These are phyloP conservation scores for Sporothrix mexicana DNA, from an alignment of 2,329 filamentous ascomycete genomes.

Conservation along the genomic window DNA sequence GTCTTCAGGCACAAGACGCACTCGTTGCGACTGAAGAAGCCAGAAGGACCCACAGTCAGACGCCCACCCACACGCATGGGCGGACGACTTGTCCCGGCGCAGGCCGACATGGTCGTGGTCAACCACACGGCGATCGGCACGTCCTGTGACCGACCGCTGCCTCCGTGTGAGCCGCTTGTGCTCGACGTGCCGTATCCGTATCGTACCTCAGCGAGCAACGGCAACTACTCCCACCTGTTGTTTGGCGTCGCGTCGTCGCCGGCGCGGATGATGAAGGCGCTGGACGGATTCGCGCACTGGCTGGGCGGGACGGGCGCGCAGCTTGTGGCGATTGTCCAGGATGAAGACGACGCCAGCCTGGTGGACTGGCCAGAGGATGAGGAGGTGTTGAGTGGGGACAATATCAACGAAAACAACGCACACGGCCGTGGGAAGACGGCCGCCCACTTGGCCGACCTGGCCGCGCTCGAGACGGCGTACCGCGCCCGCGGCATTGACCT, in stretches of 20 bases:
- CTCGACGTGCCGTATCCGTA: constrained; percentile 55
- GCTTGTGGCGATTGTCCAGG: constrained; percentile 59
- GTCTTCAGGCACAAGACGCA: background rate
- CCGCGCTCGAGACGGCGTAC: constrained; percentile 45
- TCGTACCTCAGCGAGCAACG: constrained; percentile 42
- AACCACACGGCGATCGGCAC: constrained; percentile 6
- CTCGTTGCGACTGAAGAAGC: background rate
- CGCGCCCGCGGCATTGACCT: constrained; percentile 42
- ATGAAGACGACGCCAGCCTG: constrained; percentile 42
- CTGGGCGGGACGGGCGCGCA: constrained; percentile 56
- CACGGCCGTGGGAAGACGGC: background rate
- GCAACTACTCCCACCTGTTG: constrained; percentile 56
- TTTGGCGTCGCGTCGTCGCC: constrained; percentile 64
- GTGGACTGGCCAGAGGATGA: background rate
- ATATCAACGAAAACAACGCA: background rate
- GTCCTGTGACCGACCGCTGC: background rate
- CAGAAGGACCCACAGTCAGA: background rate
- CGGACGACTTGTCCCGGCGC: background rate
- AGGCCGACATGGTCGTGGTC: background rate
- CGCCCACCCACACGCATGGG: background rate
- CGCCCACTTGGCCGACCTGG: constrained; percentile 34
- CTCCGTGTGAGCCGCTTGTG: constrained; percentile 51
- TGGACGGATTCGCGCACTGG: constrained; percentile 62
- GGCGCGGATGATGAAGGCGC: constrained; percentile 56
- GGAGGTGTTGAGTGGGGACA: no score